phyloP scores from a whole-genome alignment of 331 rosid genomes.

The Pyracantha coccinea region DNA sequence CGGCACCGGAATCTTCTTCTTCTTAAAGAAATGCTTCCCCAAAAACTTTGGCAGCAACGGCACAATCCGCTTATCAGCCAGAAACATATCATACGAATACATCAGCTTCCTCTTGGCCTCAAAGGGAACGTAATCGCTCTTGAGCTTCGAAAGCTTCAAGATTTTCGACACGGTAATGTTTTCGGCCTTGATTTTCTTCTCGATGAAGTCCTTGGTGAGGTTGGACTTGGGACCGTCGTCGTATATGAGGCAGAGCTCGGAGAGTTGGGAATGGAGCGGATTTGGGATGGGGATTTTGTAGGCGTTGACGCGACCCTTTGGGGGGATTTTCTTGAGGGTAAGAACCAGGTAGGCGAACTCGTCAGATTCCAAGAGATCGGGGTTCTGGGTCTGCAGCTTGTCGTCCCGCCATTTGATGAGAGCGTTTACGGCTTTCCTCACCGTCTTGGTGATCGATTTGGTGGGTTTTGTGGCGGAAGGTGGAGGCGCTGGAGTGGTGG shows the following conservation, averaged over 20 bases:
- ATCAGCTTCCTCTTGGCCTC: conserved; percentile 65
- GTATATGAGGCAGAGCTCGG: conserved; percentile 61
- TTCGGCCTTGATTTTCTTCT: conserved; percentile 43
- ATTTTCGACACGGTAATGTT: conserved; percentile 42
- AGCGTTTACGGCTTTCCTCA: conserved; percentile 39
- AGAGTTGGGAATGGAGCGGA: conserved; percentile 28
- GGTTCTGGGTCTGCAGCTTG: conserved; percentile 28
- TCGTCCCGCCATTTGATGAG: conserved; percentile 61
- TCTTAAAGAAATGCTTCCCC: conserved; percentile 77
- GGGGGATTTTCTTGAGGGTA: conserved; percentile 56
- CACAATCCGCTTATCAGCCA: conserved; percentile 49
- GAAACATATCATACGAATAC: conserved; percentile 52
- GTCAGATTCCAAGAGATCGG: conserved; percentile 47
- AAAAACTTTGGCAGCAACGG: conserved; percentile 41
- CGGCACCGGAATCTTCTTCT: conserved; percentile 70
- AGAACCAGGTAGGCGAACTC: conserved; percentile 56
- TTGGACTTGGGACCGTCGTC: conserved; percentile 57
- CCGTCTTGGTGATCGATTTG: conserved; percentile 14
- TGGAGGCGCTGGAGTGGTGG: background rate
- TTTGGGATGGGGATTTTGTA: conserved; percentile 50
- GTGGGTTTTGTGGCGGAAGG: conserved; percentile 11
- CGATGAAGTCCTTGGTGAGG: conserved; percentile 43
- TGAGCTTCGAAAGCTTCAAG: conserved; percentile 54
- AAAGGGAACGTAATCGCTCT: conserved; percentile 52
- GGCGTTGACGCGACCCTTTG: conserved; percentile 47